These are phyloP conservation scores for Capsicum pubescens DNA, from an alignment of 257 asterid genomes.

Conservation along the genomic window DNA sequence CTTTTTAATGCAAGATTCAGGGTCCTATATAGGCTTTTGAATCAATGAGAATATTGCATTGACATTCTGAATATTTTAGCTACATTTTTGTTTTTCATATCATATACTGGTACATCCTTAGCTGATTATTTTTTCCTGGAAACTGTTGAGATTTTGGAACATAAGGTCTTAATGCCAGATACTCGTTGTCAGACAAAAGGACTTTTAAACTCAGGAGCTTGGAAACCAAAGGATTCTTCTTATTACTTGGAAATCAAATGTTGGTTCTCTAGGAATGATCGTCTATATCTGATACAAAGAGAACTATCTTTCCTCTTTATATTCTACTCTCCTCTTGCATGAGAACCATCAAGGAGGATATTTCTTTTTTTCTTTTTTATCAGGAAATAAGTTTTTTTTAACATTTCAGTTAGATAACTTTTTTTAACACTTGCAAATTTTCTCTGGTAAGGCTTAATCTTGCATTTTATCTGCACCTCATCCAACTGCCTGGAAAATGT, in stretches of 20 bases:
- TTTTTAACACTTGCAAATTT: neutral
- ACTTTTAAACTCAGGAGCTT: slow-evolving; percentile 5
- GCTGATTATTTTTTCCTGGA: neutral
- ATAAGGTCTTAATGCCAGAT: neutral
- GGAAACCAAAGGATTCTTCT: slow-evolving; percentile 5
- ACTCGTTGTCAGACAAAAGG: neutral
- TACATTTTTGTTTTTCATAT: neutral
- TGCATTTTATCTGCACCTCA: slow-evolving; percentile 22
- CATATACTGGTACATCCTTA: neutral
- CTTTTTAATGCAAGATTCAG: neutral
- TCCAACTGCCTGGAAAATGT: neutral
- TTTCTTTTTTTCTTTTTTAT: neutral
- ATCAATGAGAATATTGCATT: neutral
- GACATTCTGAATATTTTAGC: neutral
- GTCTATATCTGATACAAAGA: slow-evolving; percentile 23
- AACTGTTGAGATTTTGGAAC: slow-evolving; percentile 14
- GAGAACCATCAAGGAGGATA: neutral
- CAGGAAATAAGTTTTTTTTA: neutral
- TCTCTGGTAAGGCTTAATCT: neutral
- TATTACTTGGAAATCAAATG: neutral
- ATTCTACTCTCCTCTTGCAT: neutral
- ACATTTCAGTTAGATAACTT: neutral
- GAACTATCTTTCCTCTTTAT: slow-evolving; percentile 8
- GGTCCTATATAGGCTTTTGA: slow-evolving; percentile 8
- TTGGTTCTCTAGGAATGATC: slow-evolving; percentile 13